Evolutionary conservation across 768 basidiomycete genomes (phyloP), one percentile per base, ranked within the genome.

Genomic region (Tulasnella sp.): DNA sequence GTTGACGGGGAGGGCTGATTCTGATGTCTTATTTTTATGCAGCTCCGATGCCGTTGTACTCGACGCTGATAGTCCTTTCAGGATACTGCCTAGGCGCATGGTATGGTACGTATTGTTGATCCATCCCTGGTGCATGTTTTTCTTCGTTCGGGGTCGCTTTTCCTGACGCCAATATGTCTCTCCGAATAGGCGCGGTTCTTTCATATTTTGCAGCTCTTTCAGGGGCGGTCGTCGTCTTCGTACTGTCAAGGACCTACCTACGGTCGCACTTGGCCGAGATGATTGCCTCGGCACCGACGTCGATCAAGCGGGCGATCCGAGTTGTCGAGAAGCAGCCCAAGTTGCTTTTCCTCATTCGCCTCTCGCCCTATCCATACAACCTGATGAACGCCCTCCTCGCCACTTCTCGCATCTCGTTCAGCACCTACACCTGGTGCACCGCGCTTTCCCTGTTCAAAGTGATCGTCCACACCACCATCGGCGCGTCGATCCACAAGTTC

Each of bases 321-420:
- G 95, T 95, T 34, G 93, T 98, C 82, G 95, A 97, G 86, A 91
- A 91, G 85, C 91, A 92, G 75, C 96, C 96, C 0, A 92, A 92
- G 83, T 88, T 98, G 6, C 90, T 98, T 27, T 95, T 97, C 87
- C 90, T 97, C 80, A 94, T 98, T 82, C 93, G 96, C 74, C 38
- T 75, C 18, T 74, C 83, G 16, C 84, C 84, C 34, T 84, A 85
- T 79, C 84, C 85, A 16, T 86, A 85, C 87, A 97, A 97, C 86
- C 93, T 97, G 83, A 94, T 97, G 91, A 98, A 97, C 87, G 94
- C 93, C 83, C 91, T 98, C 73, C 89, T 98, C 73, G 95, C 96
- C 10, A 94, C 94, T 2, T 91, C 90, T 97, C 52, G 80, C 38
- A 81, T 81, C 82, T 92, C 92, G 6, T 88, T 96, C 81, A 88